Percentiles rank a stretch among this genome's conserved stretches.
phyloP scores from a whole-genome alignment of 768 basidiomycete species.

The Tremella yokohamensis region DNA sequence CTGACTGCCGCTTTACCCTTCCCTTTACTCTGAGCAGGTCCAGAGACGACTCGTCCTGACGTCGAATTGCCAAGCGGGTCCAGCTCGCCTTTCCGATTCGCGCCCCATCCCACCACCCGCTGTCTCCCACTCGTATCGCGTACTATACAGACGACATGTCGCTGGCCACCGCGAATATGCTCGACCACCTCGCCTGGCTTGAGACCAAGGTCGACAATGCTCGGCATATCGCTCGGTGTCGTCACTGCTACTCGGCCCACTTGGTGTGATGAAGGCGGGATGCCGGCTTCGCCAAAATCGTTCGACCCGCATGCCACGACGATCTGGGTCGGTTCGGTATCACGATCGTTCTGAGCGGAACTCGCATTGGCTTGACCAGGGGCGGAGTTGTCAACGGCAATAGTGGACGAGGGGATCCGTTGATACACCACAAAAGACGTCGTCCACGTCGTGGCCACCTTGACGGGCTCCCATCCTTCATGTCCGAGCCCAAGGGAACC shows the following conservation, averaged over 20 bases:
- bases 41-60: not conserved
- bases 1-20: constrained; percentile 22
- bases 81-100: constrained; percentile 79
- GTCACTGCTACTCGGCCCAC: constrained; percentile 14
- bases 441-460: constrained; percentile 74
- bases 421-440: constrained; percentile 71
- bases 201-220: constrained; percentile 32
- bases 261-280: not conserved
- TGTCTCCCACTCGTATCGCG: constrained; percentile 30
- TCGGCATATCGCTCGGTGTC: constrained; percentile 19
- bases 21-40: not conserved
- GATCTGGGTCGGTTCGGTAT: constrained; percentile 18
- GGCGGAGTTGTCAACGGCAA: too few species aligned
- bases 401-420: constrained; percentile 1
- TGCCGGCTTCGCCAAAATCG: constrained; percentile 77
- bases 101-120: constrained; percentile 72
- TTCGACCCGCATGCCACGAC: constrained; percentile 77
- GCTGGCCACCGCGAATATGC: constrained; percentile 64
- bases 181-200: constrained; percentile 49
- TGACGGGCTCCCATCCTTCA: constrained; percentile 55
- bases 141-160: constrained; percentile 62
- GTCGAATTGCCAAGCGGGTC: constrained; percentile 48
- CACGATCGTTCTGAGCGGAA: too few species aligned
- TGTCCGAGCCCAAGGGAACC: constrained; percentile 3
- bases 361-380: too few species aligned